Base-by-base conservation (phyloP, 176 grass and related monocot genomes). In the Zizania latifolia region DNA sequence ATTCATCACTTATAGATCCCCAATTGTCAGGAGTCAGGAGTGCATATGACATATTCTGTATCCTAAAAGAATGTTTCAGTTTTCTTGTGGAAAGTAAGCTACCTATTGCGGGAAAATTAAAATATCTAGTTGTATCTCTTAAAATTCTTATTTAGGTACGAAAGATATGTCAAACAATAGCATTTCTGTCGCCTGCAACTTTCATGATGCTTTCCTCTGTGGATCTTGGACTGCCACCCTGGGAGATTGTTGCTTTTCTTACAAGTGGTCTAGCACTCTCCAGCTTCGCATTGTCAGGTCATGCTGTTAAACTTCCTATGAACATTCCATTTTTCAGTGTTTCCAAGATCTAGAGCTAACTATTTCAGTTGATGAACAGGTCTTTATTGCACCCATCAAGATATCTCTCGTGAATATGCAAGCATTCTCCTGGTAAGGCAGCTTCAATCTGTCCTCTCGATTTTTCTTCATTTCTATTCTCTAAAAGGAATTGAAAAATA, bases 161-260 rank as follows among this genome's bases (percentile, higher is more conserved):
- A 74, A 99, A 99, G 82, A 92, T 99, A 85, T 99, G 95, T 78
- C 95, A 99, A 89, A 88, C 91, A 86, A 90, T 99, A 79, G 86
- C 91, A n/a, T 99, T 99, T 86, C 1, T 99, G 64, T 94, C 91
- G 58, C 95, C 95, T 78, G 95, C 91, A 70, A 79, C 73, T 79
- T 99, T 89, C 78, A 92, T 99, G 95, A 91, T 83, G 21, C 91
- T 99, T 70, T 94, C 91, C 57, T 99, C 95, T 79, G 65, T 99
- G 58, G 95, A 99, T 87, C 86, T 99, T 84, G 91, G 95, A 64
- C 78, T 99, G 68, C 89, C 95, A 63, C 91, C 65, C 7, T 99
- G 95, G 89, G 95, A 88, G 82, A 83, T 90, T 16, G 91, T 94
- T 71, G 89, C 76, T 73, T 92, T 92, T 71, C 86, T 94, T 75